Evolutionary conservation across 1,139 yeast genomes (phyloP).

Genomic region (Suhomyces chickasaworum): DNA sequence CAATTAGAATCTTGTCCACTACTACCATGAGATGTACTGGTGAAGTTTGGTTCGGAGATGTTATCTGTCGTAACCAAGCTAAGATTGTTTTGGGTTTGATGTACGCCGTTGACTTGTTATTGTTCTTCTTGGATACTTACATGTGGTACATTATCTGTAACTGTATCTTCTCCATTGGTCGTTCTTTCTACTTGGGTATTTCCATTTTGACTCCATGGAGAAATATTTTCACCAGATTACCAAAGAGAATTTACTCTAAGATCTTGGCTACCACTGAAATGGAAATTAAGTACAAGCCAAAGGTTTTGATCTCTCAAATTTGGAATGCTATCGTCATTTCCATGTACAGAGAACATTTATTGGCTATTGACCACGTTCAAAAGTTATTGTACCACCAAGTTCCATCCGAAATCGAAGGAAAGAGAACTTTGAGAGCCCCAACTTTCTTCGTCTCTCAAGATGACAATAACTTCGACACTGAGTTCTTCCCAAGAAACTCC

Average conservation of each 20-base stretch:
- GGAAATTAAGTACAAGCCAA: slow-evolving; percentile 98
- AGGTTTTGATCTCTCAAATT: slow-evolving; percentile 95
- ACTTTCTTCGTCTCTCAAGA: slow-evolving; percentile 98
- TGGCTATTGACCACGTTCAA: slow-evolving; percentile 98
- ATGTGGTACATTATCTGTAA: slow-evolving; percentile 97
- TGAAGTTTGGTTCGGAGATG: slow-evolving; percentile 82
- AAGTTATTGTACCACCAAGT: slow-evolving; percentile 96
- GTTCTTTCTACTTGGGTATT: slow-evolving; percentile 97
- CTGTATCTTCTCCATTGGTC: slow-evolving; percentile 93
- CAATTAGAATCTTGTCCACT: slow-evolving; percentile 68
- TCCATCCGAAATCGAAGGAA: slow-evolving; percentile 95
- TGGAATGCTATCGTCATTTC: slow-evolving; percentile 99
- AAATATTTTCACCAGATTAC: slow-evolving; percentile 94
- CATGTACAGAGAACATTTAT: slow-evolving; percentile 96
- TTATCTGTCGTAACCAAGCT: slow-evolving; percentile 81
- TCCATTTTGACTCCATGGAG: slow-evolving; percentile 99
- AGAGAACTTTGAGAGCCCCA: slow-evolving; percentile 97
- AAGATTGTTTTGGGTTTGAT: slow-evolving; percentile 87
- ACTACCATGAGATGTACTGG: slow-evolving; percentile 63
- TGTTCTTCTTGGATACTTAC: slow-evolving; percentile 97
- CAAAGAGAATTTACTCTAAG: slow-evolving; percentile 97
- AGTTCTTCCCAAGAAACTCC: slow-evolving; percentile 92
- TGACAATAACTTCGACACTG: slow-evolving; percentile 91
- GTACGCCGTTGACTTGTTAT: slow-evolving; percentile 86
- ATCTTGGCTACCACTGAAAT: slow-evolving; percentile 96